Conservation (phyloP, 148 eudicot genomes). For the Chenopodium suecicum region DNA sequence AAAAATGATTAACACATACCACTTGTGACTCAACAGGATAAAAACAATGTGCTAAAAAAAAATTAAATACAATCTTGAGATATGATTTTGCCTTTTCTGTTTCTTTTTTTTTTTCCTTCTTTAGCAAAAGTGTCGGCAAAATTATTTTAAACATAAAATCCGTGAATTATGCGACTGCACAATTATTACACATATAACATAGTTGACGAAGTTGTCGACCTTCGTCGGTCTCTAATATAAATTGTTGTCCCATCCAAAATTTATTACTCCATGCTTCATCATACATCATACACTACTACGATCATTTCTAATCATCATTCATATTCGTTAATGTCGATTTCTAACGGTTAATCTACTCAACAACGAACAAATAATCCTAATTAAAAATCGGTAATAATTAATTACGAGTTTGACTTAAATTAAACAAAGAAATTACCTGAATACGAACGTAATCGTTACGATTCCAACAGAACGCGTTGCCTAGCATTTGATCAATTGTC, state of each 20-base stretch:
- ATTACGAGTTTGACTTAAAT: background rate
- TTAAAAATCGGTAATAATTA: no score
- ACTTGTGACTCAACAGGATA: background rate
- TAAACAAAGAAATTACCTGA: conserved; percentile 50
- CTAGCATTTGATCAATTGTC: conserved; percentile 85
- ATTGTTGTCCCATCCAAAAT: conserved; percentile 18
- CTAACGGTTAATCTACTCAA: background rate
- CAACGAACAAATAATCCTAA: no score
- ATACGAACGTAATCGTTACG: conserved; percentile 80
- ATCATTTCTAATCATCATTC: no score
- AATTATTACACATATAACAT: conserved; percentile 13
- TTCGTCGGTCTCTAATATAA: conserved; percentile 12
- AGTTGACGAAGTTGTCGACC: conserved; percentile 21
- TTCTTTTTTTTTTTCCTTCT: background rate
- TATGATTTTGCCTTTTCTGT: background rate
- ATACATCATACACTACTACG: no score
- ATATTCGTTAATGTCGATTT: background rate
- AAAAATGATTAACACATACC: background rate
- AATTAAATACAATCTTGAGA: background rate
- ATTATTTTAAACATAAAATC: conserved; percentile 19
- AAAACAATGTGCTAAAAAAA: conserved; percentile 2
- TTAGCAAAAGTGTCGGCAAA: conserved; percentile 30
- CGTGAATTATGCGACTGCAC: conserved; percentile 23
- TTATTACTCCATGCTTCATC: background rate
- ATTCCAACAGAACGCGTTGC: conserved; percentile 81